Conservation (phyloP, 768 basidiomycete genomes). For the Hydnomerulius pinastri region DNA sequence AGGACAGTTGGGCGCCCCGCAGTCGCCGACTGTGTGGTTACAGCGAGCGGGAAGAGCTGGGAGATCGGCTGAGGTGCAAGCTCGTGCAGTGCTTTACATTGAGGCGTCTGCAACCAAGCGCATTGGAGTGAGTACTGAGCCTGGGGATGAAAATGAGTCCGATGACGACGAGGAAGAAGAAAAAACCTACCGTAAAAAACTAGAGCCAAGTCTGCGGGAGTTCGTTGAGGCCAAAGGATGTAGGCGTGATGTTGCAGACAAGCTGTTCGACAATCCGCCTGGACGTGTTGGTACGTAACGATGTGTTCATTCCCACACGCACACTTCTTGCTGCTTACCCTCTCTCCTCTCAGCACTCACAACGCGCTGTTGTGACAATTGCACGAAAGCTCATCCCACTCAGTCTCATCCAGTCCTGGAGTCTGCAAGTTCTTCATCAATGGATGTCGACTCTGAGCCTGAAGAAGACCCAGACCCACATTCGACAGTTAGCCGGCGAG, state of each 20-base stretch:
- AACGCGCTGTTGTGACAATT: not conserved
- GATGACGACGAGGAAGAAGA: constrained; percentile 16
- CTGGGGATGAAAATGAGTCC: not conserved
- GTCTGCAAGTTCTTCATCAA: not conserved
- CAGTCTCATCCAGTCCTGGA: not conserved
- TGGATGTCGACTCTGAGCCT: not conserved
- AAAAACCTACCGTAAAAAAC: constrained; percentile 21
- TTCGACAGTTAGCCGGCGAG: not conserved
- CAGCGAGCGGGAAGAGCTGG: not conserved
- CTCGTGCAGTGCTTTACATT: not conserved
- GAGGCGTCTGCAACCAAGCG: not conserved
- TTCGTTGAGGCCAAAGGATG: constrained; percentile 32
- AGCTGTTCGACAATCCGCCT: constrained; percentile 36
- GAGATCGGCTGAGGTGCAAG: not conserved
- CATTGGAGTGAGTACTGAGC: not conserved
- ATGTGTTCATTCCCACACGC: not conserved
- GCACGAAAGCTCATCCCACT: not conserved
- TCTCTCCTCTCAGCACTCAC: not conserved
- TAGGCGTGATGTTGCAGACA: constrained; percentile 29
- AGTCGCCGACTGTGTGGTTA: not conserved
- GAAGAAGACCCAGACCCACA: not conserved
- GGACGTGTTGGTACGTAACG: constrained; percentile 17
- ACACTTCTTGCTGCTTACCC: not conserved
- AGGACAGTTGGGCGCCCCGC: constrained; percentile 32
- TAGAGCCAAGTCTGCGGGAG: constrained; percentile 29